Evolutionary conservation across 2,329 filamentous ascomycete genomes (phyloP).

Genomic region (Apiospora pterosperma): DNA sequence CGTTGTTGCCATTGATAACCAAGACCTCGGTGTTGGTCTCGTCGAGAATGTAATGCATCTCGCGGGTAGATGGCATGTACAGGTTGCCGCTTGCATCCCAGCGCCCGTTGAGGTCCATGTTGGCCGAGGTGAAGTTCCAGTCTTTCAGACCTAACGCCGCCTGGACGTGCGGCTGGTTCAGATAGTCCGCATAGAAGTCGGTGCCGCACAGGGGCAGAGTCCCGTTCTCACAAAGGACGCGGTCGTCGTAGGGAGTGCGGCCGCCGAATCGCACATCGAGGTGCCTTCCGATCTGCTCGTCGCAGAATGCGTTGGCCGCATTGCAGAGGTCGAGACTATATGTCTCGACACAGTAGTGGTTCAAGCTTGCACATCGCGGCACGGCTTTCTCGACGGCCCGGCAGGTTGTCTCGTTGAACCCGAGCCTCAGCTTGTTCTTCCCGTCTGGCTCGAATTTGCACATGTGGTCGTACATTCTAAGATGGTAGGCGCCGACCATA

Average conservation of each 20-base stretch:
- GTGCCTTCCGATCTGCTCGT: background rate
- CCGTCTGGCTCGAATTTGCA: constrained; percentile 10
- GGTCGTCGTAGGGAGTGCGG: constrained; percentile 7
- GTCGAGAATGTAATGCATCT: constrained; percentile 9
- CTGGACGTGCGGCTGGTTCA: constrained; percentile 7
- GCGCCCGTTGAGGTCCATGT: constrained; percentile 8
- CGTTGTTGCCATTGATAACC: constrained; percentile 9
- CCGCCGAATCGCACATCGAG: background rate
- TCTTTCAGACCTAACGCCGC: constrained; percentile 5
- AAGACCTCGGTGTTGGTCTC: constrained; percentile 1
- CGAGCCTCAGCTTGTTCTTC: constrained; percentile 6
- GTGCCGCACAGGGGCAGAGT: constrained; percentile 10
- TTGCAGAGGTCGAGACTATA: constrained; percentile 11
- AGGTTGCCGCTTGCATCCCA: constrained; percentile 4
- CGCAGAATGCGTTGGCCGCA: constrained; percentile 7
- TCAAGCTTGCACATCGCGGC: constrained; percentile 9
- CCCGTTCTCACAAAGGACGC: constrained; percentile 1
- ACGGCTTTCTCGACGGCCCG: constrained; percentile 6
- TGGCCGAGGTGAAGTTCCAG: constrained; percentile 7
- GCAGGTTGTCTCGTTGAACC: constrained; percentile 8
- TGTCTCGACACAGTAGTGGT: constrained; percentile 9
- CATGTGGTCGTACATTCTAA: constrained; percentile 16
- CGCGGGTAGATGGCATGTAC: constrained; percentile 8
- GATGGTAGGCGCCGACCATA: background rate
- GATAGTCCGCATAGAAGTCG: constrained; percentile 6